These are phyloP conservation scores for Boletus rubescentipes DNA, from an alignment of 768 basidiomycete genomes.

Conservation along the genomic window DNA sequence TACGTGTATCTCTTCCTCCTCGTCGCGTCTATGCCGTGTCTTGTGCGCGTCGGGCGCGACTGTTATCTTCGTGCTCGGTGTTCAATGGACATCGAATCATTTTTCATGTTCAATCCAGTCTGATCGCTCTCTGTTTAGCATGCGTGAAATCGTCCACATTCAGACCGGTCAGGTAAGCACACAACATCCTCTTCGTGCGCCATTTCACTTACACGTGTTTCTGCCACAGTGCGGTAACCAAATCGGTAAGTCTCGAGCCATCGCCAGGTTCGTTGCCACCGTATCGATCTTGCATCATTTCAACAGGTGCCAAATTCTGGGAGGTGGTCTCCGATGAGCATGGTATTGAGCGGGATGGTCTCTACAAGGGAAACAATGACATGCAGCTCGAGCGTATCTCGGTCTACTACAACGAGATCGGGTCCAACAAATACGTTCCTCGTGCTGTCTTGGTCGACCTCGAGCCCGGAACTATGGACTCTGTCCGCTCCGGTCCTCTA, in stretches of 20 bases:
- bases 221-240: slow-evolving; percentile 91
- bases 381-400: slow-evolving; percentile 96
- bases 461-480: slow-evolving; percentile 97
- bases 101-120: slow-evolving; percentile 17
- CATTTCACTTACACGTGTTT: slow-evolving; percentile 29
- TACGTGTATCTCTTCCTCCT: slow-evolving; percentile 29
- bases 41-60: slow-evolving; percentile 29
- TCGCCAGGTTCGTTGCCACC: slow-evolving; percentile 9
- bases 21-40: slow-evolving; percentile 24
- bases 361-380: slow-evolving; percentile 91
- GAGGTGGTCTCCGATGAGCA: slow-evolving; percentile 99
- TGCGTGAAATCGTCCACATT: slow-evolving; percentile 99
- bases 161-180: slow-evolving; percentile 92
- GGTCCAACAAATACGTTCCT: slow-evolving; percentile 95
- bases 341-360: slow-evolving; percentile 90
- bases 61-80: slow-evolving; percentile 18
- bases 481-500: slow-evolving; percentile 85
- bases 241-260: slow-evolving; percentile 67
- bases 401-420: slow-evolving; percentile 97
- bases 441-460: slow-evolving; percentile 97
- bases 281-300: slow-evolving; percentile 19
- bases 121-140: slow-evolving; percentile 50
- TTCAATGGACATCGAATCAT: slow-evolving; percentile 16
- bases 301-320: slow-evolving; percentile 90
- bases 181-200: neutral